Base-by-base conservation (phyloP, 148 eudicot species). In the Camellia granthamiana region DNA sequence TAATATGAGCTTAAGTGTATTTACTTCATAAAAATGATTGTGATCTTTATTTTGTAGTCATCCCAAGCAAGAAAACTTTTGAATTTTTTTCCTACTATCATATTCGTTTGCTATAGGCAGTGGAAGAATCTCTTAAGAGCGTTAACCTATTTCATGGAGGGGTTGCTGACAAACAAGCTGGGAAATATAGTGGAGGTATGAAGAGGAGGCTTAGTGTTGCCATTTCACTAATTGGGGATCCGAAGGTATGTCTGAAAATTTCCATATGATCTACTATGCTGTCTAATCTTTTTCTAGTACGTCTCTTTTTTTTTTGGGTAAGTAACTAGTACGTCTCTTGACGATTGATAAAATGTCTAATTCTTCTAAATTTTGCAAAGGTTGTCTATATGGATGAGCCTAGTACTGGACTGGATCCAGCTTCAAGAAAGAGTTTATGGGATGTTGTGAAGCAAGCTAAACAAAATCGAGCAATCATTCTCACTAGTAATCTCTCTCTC, bases 301-400 rank as follows among this genome's bases (percentile, higher is more conserved):
- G n/a, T n/a, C n/a, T n/a, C n/a, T n/a, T n/a, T n/a, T n/a, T n/a
- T n/a, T n/a, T n/a, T n/a, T n/a, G n/a, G n/a, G n/a, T n/a, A n/a
- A n/a, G n/a, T n/a, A n/a, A n/a, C n/a, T n/a, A n/a, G n/a, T 41
- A 9, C n/a, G 16, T 41, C 38, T 38, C 72, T 56, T 56, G 15
- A 71, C 18, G 67, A 13, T 44, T 8, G 12, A 51, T 23, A 30
- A 30, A 3, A 55, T 58, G 18, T 42, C 59, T 68, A 38, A 63
- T 80, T 80, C 12, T 30, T 30, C 38, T 30, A 30, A 75, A 72
- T 80, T 58, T n/a, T 81, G 49, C 1, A 19, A 66, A 95, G 97
- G 96, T 90, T 85, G 98, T 95, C 73, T 95, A 95, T 76, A 93
- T 93, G 98, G 98, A 95, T 81, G 98, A 95, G 81, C 98, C 98